Base-by-base conservation (phyloP, 441 rosid genomes). In the Croton setiger region DNA sequence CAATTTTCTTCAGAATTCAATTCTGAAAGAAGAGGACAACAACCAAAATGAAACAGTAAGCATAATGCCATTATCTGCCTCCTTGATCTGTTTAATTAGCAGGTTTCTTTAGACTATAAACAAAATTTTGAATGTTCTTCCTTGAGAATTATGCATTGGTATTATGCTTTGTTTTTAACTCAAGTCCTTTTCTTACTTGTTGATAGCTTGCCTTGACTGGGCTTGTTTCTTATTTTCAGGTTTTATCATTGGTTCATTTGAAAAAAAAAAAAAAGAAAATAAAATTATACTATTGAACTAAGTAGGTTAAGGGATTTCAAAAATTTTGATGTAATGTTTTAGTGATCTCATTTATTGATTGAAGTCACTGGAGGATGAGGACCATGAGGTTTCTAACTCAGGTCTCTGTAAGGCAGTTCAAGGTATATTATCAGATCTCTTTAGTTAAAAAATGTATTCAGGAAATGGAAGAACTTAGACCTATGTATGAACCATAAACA, bases 1-100 rank as follows among this genome's bases (percentile, higher is more conserved):
- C 73, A 84, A 76, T 78, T 91, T 91, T 76, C 82, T 88, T 10
- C 89, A 88, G 66, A 86, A 76, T 60, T 89, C 91, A 52, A 60
- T 81, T 56, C 80, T 89, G 69, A 90, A 81, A 71, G 84, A 85
- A 62, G 87, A 77, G 12, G 78, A 78, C 37, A 60, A 82, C 21
- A 55, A 75, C 75, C 60, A 74, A 48, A 84, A 81, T 51, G 81
- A 78, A 68, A 65, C 62, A 86, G 95, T 89, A 89, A 31, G 86
- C 72, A 21, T 60, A n/a, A 17, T 59, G 0, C 7, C 13, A 61
- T 36, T 65, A 20, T 68, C 54, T 52, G 31, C 12, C 54, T 44
- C 56, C 64, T 51, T 23, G 7, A 0, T 12, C 11, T 59, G 15
- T 39, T 58, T 21, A 52, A 51, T 69, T 60, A 27, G 21, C 49